Evolutionary conservation across 1,284 basidiomycete genomes (phyloP), one percentile per base, ranked within the genome.

Genomic region (Apiotrichum brassicae): DNA sequence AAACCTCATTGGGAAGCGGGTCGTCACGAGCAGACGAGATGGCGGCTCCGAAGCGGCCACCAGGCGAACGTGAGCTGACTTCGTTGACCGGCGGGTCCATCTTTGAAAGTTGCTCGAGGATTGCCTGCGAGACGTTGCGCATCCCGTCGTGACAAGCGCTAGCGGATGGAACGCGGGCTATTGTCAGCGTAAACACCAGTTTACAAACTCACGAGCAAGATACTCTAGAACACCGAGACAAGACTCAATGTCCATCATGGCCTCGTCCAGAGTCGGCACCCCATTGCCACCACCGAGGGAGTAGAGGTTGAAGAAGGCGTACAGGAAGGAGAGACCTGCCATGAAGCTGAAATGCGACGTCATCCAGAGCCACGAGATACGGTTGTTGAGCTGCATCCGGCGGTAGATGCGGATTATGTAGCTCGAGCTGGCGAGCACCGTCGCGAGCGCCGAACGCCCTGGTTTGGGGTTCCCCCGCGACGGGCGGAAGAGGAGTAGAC

Each of bases 351-450:
- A 71, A 46, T 71, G 69, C 22, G 62, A 65, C 59, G 71, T 73
- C 64, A 75, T 65, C 73, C 73, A 75, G 20, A 72, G 59, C 66
- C 72, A 75, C 51, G 64, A 69, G 57, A 75, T 75, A 44, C 73
- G 61, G 57, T 75, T 71, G 62, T 70, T 74, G 35, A 71, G 54
- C 57, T 74, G 72, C 67, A 73, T 72, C 20, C 70, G 54, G 19
- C 71, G 60, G 54, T 74, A 73, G 39, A 75, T 75, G 32, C 72
- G 55, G 51, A 75, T 73, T 32, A 73, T 72, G 54, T 74, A 75
- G 59, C 71, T 71, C 38, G 72, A 73, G 30, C 69, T 71, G 8
- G 69, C 65, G 13, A 75, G 59, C 11, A 73, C 71, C 0, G 71
- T 71, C 28, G 69, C 64, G 3, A 75, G 60, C 3, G 72, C 69